Evolutionary conservation across 495 filamentous ascomycete genomes (phyloP).

Genomic region (Physcia stellaris): DNA sequence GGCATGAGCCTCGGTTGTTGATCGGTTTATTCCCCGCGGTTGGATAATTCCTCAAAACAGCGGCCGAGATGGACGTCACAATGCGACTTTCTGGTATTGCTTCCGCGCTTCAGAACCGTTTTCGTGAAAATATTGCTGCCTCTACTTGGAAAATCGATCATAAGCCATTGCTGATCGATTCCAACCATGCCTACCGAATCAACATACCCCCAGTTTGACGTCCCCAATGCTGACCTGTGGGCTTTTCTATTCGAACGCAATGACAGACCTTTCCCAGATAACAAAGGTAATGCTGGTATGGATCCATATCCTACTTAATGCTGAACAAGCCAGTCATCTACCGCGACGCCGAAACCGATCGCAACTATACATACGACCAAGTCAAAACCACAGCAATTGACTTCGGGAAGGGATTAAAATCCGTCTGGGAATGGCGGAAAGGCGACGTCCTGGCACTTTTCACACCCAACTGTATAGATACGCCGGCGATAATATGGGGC

Average conservation of each 20-base stretch:
- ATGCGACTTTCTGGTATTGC: too few relatives aligned
- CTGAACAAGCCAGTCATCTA: constrained; percentile 50
- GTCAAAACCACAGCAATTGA: constrained; percentile 49
- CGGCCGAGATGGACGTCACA: too few relatives aligned
- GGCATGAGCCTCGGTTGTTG: too few relatives aligned
- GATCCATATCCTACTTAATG: constrained; percentile 12
- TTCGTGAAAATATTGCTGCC: too few relatives aligned
- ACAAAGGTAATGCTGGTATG: constrained; percentile 37
- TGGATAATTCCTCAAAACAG: too few relatives aligned
- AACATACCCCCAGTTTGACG: constrained; percentile 38
- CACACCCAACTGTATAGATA: constrained; percentile 66
- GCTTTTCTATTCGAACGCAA: constrained; percentile 67
- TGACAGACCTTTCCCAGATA: constrained; percentile 49
- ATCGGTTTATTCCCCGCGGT: too few relatives aligned
- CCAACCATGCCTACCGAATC: constrained; percentile 15
- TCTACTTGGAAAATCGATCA: too few relatives aligned
- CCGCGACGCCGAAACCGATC: constrained; percentile 57
- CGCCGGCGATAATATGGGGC: constrained; percentile 59
- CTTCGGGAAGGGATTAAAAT: constrained; percentile 69
- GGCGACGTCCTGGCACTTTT: constrained; percentile 63
- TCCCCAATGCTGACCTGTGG: constrained; percentile 59
- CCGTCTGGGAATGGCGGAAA: constrained; percentile 63
- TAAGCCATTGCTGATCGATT: too few relatives aligned
- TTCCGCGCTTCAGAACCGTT: too few relatives aligned
- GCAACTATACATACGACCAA: constrained; percentile 61